Evolutionary conservation across 257 asterid species (phyloP).

Genomic region (Eucommia ulmoides): DNA sequence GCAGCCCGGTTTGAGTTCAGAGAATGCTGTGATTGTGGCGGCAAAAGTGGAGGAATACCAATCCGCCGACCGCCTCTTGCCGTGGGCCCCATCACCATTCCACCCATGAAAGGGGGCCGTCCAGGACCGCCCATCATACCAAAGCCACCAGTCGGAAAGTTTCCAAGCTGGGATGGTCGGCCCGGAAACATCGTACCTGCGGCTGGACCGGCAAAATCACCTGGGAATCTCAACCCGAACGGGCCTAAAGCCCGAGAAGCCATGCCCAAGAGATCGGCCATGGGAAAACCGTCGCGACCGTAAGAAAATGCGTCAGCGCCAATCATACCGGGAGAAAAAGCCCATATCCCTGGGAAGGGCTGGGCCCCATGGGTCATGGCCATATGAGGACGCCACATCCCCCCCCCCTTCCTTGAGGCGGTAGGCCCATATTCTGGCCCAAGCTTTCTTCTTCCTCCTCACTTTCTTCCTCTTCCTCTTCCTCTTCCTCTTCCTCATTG

Average conservation of each 20-base stretch:
- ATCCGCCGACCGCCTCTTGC: constrained; percentile 42
- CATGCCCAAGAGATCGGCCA: constrained; percentile 72
- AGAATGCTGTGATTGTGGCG: constrained; percentile 32
- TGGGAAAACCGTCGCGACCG: constrained; percentile 51
- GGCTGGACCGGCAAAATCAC: constrained; percentile 59
- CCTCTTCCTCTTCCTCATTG: constrained; percentile 46
- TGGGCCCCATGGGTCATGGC: not conserved
- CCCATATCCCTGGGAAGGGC: not conserved
- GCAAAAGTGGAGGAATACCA: constrained; percentile 28
- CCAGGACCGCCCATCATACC: constrained; percentile 90
- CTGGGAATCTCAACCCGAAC: constrained; percentile 65
- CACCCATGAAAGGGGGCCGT: constrained; percentile 57
- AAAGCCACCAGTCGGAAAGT: constrained; percentile 38
- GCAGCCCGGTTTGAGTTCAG: constrained; percentile 29
- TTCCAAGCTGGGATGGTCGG: constrained; percentile 43
- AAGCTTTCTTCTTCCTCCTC: constrained; percentile 48
- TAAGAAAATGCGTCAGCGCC: not conserved
- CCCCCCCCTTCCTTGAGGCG: not conserved
- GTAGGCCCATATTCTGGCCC: not conserved
- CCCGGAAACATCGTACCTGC: constrained; percentile 70
- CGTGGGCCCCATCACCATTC: constrained; percentile 27
- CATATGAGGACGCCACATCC: not conserved
- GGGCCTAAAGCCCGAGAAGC: constrained; percentile 70
- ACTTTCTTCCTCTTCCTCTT: constrained; percentile 70
- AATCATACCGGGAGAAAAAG: not conserved